Conservation (phyloP, 768 basidiomycete genomes). For the Naematelia aurantialba region DNA sequence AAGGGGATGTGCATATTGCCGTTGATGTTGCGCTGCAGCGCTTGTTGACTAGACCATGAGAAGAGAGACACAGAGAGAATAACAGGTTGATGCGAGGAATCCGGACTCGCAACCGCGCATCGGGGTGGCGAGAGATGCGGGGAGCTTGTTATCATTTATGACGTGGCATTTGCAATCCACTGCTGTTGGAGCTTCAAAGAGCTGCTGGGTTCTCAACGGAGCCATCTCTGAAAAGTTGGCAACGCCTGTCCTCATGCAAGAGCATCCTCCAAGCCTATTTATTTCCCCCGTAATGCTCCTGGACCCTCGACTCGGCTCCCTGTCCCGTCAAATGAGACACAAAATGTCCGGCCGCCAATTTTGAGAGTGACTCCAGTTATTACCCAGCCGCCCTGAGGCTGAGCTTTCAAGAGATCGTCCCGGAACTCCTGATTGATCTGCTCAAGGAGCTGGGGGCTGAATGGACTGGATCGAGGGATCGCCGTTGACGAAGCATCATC, state of each 20-base stretch:
- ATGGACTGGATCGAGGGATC: slow-evolving; percentile 12
- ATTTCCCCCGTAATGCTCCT: no score
- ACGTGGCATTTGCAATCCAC: neutral
- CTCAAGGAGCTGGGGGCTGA: slow-evolving; percentile 15
- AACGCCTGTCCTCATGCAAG: no score
- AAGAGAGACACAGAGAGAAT: slow-evolving; percentile 1
- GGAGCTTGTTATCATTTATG: neutral
- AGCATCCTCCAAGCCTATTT: no score
- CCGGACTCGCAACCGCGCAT: neutral
- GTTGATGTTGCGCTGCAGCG: slow-evolving; percentile 7
- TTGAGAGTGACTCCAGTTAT: slow-evolving; percentile 29
- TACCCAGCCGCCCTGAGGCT: slow-evolving; percentile 41
- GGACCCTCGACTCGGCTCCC: no score
- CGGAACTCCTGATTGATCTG: slow-evolving; percentile 22
- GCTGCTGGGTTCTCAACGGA: neutral
- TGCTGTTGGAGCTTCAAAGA: neutral
- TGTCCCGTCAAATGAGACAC: neutral
- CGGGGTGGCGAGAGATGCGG: neutral
- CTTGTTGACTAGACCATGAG: neutral
- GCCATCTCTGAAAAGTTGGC: no score
- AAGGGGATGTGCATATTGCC: slow-evolving; percentile 46
- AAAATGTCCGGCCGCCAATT: slow-evolving; percentile 24
- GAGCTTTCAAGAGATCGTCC: slow-evolving; percentile 17
- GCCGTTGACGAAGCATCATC: neutral
- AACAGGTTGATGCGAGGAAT: no score